Conservation (phyloP, 441 rosid species). For the Manihot esculenta region DNA sequence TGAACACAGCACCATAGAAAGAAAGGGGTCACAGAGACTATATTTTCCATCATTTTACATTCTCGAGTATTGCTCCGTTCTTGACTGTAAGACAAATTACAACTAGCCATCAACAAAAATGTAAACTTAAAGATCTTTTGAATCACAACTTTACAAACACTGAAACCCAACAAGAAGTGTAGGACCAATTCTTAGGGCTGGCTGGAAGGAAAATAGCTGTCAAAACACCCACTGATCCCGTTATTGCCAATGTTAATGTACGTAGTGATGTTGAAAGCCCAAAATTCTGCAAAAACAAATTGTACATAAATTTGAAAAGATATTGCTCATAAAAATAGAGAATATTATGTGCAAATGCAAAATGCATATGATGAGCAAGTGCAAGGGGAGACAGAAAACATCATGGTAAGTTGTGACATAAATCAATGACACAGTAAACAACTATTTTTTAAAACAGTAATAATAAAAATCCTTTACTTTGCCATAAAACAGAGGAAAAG, state of each 20-base stretch:
- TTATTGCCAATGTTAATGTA: constrained; percentile 74
- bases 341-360: background rate
- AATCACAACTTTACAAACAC: constrained; percentile 27
- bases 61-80: background rate
- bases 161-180: background rate
- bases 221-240: constrained; percentile 75
- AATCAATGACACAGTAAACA: background rate
- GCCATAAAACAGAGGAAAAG: background rate
- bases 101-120: constrained; percentile 22
- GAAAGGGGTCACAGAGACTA: constrained; percentile 12
- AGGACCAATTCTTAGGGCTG: constrained; percentile 54
- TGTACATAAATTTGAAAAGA: background rate
- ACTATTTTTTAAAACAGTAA: background rate
- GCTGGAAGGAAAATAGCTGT: constrained; percentile 80
- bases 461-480: background rate
- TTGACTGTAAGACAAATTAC: constrained; percentile 8
- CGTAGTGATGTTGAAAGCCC: constrained; percentile 82
- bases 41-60: constrained; percentile 10
- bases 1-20: background rate
- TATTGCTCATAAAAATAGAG: background rate
- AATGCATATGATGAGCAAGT: too few species aligned
- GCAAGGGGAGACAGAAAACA: background rate
- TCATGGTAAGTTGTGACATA: background rate
- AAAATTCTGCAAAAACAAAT: constrained; percentile 63
- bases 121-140: constrained; percentile 14